Percentiles rank a stretch among this genome's conserved stretches.
Conservation (phyloP, 345 rosid species). For the Adansonia digitata region DNA sequence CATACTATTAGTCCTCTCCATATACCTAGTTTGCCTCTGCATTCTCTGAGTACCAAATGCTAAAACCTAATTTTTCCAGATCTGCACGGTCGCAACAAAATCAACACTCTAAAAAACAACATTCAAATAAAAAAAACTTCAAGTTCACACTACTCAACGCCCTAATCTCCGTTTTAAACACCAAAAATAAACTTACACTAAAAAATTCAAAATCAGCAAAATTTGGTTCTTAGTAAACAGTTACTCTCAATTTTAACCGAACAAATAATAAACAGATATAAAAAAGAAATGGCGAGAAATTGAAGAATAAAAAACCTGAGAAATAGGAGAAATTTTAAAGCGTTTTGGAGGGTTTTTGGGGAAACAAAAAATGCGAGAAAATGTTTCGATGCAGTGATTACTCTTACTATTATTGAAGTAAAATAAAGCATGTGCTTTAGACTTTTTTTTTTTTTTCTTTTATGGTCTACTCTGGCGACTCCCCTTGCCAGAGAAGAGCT, state of each 20-base stretch:
- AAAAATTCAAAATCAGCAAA: neutral
- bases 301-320: neutral
- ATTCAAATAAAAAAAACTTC: neutral
- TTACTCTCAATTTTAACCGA: neutral
- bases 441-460: too few species aligned
- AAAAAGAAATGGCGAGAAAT: neutral
- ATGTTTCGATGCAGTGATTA: too few species aligned
- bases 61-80: constrained; percentile 24
- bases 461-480: constrained; percentile 8
- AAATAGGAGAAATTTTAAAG: neutral
- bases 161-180: neutral
- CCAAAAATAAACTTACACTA: neutral
- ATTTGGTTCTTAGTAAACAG: neutral
- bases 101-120: neutral
- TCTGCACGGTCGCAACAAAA: constrained; percentile 20
- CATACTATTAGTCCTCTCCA: constrained; percentile 64
- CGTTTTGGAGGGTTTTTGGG: neutral
- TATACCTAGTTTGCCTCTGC: constrained; percentile 47
- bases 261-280: neutral
- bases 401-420: too few species aligned
- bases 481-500: neutral
- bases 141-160: neutral
- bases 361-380: neutral
- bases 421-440: too few species aligned
- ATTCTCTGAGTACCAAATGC: constrained; percentile 11